Conservation (phyloP, 1,139 yeast genomes). For the Suhomyces maxii region DNA sequence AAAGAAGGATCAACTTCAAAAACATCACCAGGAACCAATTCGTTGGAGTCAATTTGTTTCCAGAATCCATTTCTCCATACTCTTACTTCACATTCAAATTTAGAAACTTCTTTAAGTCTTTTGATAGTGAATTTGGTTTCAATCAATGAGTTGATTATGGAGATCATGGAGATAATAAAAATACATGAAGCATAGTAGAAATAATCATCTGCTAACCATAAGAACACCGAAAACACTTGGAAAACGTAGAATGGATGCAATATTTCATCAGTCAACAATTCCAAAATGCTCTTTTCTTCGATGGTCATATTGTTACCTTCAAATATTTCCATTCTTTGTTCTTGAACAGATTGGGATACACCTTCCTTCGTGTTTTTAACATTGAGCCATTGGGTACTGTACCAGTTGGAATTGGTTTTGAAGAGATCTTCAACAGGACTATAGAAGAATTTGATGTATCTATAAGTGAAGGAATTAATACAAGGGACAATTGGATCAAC, state of each 20-base stretch:
- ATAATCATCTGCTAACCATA: constrained; percentile 92
- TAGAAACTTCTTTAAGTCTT: constrained; percentile 72
- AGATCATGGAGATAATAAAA: constrained; percentile 76
- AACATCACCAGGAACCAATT: constrained; percentile 93
- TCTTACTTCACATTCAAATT: constrained; percentile 75
- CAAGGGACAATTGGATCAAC: constrained; percentile 69
- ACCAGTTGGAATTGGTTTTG: constrained; percentile 84
- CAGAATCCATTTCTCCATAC: constrained; percentile 93
- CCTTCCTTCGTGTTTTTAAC: constrained; percentile 64
- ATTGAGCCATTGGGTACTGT: constrained; percentile 72
- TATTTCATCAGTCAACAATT: constrained; percentile 79
- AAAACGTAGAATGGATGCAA: constrained; percentile 93
- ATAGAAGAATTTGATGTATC: constrained; percentile 81
- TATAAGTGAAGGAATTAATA: constrained; percentile 69
- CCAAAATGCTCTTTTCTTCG: constrained; percentile 65
- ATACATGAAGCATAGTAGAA: constrained; percentile 93
- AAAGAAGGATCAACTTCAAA: constrained; percentile 89
- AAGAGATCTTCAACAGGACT: constrained; percentile 86
- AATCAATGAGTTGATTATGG: constrained; percentile 74
- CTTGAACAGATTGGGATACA: constrained; percentile 64
- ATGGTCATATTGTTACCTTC: constrained; percentile 76
- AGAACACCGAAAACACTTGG: constrained; percentile 84
- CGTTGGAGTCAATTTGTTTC: constrained; percentile 79
- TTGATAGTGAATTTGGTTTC: constrained; percentile 80
- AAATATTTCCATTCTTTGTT: constrained; percentile 70